A percentile compares a stretch with the other conserved stretches of the same genome.
These are phyloP conservation scores for Phoenix roebelenii DNA, from an alignment of 176 grass and related monocot genomes.

Conservation along the genomic window DNA sequence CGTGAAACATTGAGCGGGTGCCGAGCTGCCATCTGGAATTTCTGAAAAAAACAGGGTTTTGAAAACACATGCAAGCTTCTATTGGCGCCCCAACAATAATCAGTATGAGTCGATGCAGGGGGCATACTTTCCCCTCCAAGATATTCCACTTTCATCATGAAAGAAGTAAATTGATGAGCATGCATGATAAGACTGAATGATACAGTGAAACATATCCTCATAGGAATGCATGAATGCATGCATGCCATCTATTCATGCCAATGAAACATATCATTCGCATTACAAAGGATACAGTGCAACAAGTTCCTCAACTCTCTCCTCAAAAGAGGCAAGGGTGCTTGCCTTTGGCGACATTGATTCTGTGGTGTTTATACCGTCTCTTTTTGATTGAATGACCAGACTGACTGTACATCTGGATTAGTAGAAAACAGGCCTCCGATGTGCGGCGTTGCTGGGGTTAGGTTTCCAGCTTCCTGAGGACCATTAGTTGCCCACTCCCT, in stretches of 20 bases:
- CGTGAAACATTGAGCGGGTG: no score
- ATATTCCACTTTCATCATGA: no score
- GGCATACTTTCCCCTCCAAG: no score
- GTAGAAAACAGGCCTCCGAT: slow-evolving; percentile 52
- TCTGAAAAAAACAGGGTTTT: no score
- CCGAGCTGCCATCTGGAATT: no score
- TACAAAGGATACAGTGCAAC: not conserved
- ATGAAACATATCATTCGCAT: slow-evolving; percentile 22
- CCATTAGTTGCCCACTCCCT: slow-evolving; percentile 40
- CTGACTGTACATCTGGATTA: slow-evolving; percentile 57
- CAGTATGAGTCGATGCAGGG: no score
- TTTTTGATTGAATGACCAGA: slow-evolving; percentile 71
- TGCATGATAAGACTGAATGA: no score
- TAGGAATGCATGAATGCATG: slow-evolving; percentile 7
- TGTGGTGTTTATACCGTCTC: slow-evolving; percentile 31
- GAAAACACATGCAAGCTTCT: no score
- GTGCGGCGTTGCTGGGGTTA: slow-evolving; percentile 17
- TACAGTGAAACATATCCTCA: no score
- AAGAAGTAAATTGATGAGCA: no score
- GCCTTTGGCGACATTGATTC: not conserved
- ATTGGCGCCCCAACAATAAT: no score
- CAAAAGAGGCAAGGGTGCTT: slow-evolving; percentile 13
- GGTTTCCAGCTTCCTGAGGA: slow-evolving; percentile 32
- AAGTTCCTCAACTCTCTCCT: slow-evolving; percentile 3
- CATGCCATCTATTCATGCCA: slow-evolving; percentile 20